A percentile compares a stretch with the other conserved stretches of the same genome.
phyloP scores from a whole-genome alignment of 2,329 filamentous ascomycete species.

The Penicillium palitans region DNA sequence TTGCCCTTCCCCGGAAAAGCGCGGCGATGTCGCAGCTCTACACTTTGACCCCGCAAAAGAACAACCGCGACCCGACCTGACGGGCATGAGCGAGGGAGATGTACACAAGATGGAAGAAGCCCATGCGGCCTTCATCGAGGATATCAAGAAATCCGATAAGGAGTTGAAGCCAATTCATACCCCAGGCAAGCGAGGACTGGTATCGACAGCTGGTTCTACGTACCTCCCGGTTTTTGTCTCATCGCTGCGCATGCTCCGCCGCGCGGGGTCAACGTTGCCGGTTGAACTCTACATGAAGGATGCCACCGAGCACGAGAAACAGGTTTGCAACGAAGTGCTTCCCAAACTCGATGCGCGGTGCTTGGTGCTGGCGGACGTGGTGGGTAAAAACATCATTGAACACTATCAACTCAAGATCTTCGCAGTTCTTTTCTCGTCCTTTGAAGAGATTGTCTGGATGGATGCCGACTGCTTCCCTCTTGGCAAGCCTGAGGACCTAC shows the following conservation, averaged over 20 bases:
- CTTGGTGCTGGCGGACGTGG: slow-evolving; percentile 45
- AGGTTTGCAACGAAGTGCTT: slow-evolving; percentile 43
- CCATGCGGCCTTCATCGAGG: slow-evolving; percentile 44
- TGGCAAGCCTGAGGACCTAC: slow-evolving; percentile 48
- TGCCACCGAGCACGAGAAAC: slow-evolving; percentile 41
- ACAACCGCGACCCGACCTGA: slow-evolving; percentile 38
- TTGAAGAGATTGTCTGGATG: slow-evolving; percentile 60
- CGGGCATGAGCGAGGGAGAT: slow-evolving; percentile 36
- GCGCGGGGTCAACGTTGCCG: slow-evolving; percentile 52
- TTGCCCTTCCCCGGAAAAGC: slow-evolving; percentile 32
- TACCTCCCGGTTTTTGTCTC: slow-evolving; percentile 54
- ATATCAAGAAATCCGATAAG: slow-evolving; percentile 29
- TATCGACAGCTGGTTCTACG: slow-evolving; percentile 51
- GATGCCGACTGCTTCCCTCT: slow-evolving; percentile 59
- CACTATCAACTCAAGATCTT: slow-evolving; percentile 59
- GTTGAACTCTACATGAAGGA: slow-evolving; percentile 49
- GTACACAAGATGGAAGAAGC: slow-evolving; percentile 39
- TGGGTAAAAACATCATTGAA: slow-evolving; percentile 41
- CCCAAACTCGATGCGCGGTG: slow-evolving; percentile 46
- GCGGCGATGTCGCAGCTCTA: slow-evolving; percentile 23
- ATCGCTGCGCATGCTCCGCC: slow-evolving; percentile 54
- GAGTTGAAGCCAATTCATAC: slow-evolving; percentile 37
- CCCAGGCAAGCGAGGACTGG: slow-evolving; percentile 49
- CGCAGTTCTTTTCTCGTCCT: slow-evolving; percentile 59
- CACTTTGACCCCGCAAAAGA: slow-evolving; percentile 35